Evolutionary conservation across 2,329 filamentous ascomycete species (phyloP).

Genomic region (Trichoderma arundinaceum): DNA sequence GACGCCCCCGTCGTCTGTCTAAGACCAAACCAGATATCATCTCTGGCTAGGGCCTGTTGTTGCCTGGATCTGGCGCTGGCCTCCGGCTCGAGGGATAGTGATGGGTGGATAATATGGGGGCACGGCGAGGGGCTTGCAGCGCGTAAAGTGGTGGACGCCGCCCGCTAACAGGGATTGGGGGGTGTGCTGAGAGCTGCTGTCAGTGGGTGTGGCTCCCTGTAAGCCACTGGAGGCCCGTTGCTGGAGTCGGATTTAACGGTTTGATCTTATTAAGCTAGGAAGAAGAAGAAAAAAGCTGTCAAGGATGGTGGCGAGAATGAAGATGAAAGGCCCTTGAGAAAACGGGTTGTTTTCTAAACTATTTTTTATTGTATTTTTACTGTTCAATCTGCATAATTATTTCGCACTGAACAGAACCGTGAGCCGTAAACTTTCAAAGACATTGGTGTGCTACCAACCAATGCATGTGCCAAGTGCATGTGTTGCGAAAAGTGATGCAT

Average conservation of each 20-base stretch:
- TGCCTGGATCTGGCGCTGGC: slow-evolving; percentile 41
- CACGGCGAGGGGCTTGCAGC: slow-evolving; percentile 6
- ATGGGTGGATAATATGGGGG: slow-evolving; percentile 1
- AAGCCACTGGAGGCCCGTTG: slow-evolving; percentile 15
- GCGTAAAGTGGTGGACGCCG: slow-evolving; percentile 29
- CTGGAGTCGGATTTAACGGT: no score
- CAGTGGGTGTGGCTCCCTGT: slow-evolving; percentile 29
- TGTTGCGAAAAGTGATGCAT: neutral
- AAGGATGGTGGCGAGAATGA: no score
- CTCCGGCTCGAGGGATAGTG: slow-evolving; percentile 28
- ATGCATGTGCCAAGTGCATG: neutral
- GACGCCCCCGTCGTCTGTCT: slow-evolving; percentile 26
- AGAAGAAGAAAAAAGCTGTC: neutral
- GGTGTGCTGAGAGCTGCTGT: slow-evolving; percentile 6
- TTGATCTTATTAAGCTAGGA: neutral
- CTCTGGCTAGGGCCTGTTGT: slow-evolving; percentile 41
- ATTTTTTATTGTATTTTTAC: no score
- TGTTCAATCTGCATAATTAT: no score
- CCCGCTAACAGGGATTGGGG: slow-evolving; percentile 30
- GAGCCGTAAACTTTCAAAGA: no score
- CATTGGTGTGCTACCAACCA: neutral
- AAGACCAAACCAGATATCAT: slow-evolving; percentile 32
- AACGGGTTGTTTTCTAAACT: no score
- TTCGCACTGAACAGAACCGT: no score
- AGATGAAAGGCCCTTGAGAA: no score